Conservation (phyloP, 2,329 filamentous ascomycete species). For the Fusarium floridanum region DNA sequence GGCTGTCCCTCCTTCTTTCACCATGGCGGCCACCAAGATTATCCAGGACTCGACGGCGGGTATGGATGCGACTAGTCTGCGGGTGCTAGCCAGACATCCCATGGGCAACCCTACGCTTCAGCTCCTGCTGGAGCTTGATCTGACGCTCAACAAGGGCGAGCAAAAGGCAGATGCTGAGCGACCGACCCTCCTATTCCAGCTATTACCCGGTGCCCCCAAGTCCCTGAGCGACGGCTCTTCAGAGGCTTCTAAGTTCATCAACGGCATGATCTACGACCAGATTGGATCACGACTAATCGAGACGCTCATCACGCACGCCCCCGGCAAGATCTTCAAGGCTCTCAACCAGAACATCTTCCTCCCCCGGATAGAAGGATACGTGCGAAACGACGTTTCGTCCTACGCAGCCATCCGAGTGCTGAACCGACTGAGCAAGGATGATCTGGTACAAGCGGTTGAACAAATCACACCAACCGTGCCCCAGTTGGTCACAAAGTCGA, state of each 20-base stretch:
- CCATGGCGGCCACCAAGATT: conserved; percentile 82
- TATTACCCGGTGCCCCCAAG: conserved; percentile 81
- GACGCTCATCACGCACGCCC: conserved; percentile 82
- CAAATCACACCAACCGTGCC: conserved; percentile 80
- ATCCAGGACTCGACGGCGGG: conserved; percentile 80
- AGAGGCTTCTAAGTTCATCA: conserved; percentile 82
- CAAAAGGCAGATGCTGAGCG: conserved; percentile 50
- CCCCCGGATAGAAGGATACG: conserved; percentile 81
- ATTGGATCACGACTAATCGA: conserved; percentile 93
- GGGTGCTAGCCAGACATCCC: conserved; percentile 87
- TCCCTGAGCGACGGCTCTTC: conserved; percentile 79
- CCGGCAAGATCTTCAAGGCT: conserved; percentile 91
- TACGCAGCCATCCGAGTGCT: conserved; percentile 89
- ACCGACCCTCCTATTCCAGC: conserved; percentile 75
- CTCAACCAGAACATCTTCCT: conserved; percentile 86
- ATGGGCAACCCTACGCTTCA: conserved; percentile 95
- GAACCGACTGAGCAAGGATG: conserved; percentile 87
- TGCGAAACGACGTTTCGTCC: conserved; percentile 89
- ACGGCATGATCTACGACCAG: conserved; percentile 87
- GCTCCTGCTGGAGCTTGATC: conserved; percentile 87
- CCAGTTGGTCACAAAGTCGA: conserved; percentile 78
- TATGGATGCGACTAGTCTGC: conserved; percentile 83
- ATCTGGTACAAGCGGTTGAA: conserved; percentile 79
- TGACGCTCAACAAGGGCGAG: conserved; percentile 75
- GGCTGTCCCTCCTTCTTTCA: conserved; percentile 83